Conservation (phyloP, 2,329 filamentous ascomycete species). For the Fusarium sp. region DNA sequence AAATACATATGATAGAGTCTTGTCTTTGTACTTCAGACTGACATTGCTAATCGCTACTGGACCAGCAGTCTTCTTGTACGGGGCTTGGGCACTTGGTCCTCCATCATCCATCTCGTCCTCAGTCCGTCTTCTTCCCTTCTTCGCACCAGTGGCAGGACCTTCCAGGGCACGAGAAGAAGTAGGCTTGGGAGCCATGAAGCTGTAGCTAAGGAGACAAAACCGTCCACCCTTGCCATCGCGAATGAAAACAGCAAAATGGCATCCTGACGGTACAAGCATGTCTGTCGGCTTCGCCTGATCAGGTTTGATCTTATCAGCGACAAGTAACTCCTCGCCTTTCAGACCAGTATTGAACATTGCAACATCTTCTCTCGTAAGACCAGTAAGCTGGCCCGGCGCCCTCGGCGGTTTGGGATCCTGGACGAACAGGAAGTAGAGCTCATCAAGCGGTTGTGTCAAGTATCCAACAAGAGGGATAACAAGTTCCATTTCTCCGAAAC, state of each 20-base stretch:
- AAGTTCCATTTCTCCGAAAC: background rate
- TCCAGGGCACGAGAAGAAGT: background rate
- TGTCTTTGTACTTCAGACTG: background rate
- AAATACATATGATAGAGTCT: background rate
- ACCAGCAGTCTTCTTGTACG: background rate
- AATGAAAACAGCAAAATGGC: conserved; percentile 1
- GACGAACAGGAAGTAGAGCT: conserved; percentile 5
- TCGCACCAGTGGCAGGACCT: background rate
- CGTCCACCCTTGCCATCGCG: background rate
- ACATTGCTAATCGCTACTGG: conserved; percentile 3
- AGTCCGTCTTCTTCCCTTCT: background rate
- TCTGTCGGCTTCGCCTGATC: background rate
- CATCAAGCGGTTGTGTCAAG: background rate
- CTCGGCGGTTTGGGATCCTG: background rate
- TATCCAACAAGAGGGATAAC: background rate
- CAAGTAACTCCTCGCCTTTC: background rate
- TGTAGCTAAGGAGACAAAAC: background rate
- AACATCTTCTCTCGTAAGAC: background rate
- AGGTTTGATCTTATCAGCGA: conserved; percentile 11
- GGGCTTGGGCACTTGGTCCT: background rate
- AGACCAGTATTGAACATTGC: background rate
- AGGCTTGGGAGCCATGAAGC: background rate
- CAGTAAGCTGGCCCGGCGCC: background rate
- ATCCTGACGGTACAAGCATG: background rate
- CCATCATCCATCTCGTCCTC: conserved; percentile 3